These are phyloP conservation scores for Candida xyloterini DNA, from an alignment of 805 yeast genomes.

Conservation along the genomic window DNA sequence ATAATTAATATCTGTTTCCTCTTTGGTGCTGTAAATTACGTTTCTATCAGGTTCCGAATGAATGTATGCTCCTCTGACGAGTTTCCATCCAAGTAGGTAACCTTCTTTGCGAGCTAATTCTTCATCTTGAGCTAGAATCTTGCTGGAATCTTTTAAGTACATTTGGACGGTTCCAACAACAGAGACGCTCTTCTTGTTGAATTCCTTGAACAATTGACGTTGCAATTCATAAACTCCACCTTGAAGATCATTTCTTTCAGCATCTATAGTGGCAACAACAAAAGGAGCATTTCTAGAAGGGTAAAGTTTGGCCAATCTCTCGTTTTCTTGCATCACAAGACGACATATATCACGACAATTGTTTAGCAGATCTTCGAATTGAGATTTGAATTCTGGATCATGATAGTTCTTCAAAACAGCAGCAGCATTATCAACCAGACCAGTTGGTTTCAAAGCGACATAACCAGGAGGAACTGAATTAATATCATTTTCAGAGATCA, in stretches of 20 bases:
- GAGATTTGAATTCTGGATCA: slow-evolving; percentile 43
- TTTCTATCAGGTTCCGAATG: slow-evolving; percentile 79
- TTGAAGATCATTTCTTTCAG: slow-evolving; percentile 86
- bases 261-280: slow-evolving; percentile 79
- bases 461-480: slow-evolving; percentile 85
- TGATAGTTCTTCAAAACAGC: slow-evolving; percentile 63
- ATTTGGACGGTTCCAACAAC: slow-evolving; percentile 92
- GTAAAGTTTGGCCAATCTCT: slow-evolving; percentile 43
- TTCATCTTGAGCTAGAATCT: slow-evolving; percentile 60
- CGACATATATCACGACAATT: slow-evolving; percentile 66
- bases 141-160: slow-evolving; percentile 73
- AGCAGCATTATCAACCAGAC: slow-evolving; percentile 75
- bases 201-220: slow-evolving; percentile 70
- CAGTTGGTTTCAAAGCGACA: slow-evolving; percentile 92
- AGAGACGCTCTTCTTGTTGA: slow-evolving; percentile 63
- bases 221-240: slow-evolving; percentile 90
- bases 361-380: slow-evolving; percentile 57
- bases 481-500: slow-evolving; percentile 47
- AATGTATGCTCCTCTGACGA: slow-evolving; percentile 94
- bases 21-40: slow-evolving; percentile 73
- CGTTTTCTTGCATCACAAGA: slow-evolving; percentile 53
- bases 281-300: slow-evolving; percentile 71
- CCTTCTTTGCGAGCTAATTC: slow-evolving; percentile 55
- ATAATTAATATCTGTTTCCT: slow-evolving; percentile 75
- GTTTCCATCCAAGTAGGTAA: slow-evolving; percentile 80